Base-by-base conservation (phyloP, 208 protist species). In the Trypanosoma melophagium region DNA sequence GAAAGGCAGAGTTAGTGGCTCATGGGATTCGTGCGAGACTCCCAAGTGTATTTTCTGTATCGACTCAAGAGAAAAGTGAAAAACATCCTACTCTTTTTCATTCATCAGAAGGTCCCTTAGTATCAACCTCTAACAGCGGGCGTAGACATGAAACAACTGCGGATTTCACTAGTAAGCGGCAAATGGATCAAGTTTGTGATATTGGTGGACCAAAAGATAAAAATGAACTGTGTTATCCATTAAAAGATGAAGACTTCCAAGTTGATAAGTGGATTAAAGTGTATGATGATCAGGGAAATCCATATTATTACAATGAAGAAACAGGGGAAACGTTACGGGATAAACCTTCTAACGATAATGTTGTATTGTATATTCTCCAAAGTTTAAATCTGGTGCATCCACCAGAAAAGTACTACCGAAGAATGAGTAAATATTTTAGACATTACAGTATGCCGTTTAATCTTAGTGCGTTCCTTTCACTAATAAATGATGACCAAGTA, bases 341-440 rank as follows among this genome's bases (percentile, higher is more conserved):
- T 45, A 66, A 35, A 28, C 28, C 61, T 21, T n/a, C 24, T 13
- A 47, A 42, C 10, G 47, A 24, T 0, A 57, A 2, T 35, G 0
- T 16, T 25, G 61, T 66, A 9, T 57, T 66, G 50, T 8, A 25
- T 24, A 56, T 57, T 52, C 31, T 69, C 16, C 42, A 60, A 31
- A 50, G 12, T 44, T 28, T 61, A 19, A 8, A 60, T 49, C 41
- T 69, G 28, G n/a, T n/a, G 22, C 13, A 60, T 45, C 42, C 64
- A 12, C 64, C 52, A n/a, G 38, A 60, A 51, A 61, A 69, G 41
- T 61, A 69, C 53, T 53, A 52, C n/a, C 24, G 52, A 47, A 17
- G 40, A 8, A 31, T 60, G 35, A 52, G 22, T 35, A 68, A 60
- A 25, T 68, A 68, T 21, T 68, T 68, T 68, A 40, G 45, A 40